phyloP scores from a whole-genome alignment of 2,329 filamentous ascomycete species.

The Fusarium sp. region DNA sequence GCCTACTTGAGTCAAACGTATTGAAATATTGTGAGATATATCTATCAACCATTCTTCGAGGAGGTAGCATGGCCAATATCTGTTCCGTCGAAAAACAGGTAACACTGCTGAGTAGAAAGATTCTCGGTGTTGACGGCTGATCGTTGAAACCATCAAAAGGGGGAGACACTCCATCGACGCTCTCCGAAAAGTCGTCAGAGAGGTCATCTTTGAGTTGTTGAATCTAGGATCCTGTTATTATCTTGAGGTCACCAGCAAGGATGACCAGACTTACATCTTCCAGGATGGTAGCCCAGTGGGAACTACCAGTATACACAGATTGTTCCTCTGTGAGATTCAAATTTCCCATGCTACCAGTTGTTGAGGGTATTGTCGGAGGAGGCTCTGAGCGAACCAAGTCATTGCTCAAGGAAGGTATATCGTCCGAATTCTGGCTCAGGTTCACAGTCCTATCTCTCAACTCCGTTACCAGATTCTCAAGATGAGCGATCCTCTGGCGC shows the following conservation, averaged over 20 bases:
- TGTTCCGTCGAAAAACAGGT: conserved; percentile 8
- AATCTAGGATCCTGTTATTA: neutral
- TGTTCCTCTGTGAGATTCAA: conserved; percentile 1
- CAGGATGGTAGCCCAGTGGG: conserved; percentile 24
- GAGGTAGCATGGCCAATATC: conserved; percentile 27
- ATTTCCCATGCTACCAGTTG: conserved; percentile 2
- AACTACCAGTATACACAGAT: conserved; percentile 20
- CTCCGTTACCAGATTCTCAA: conserved; percentile 32
- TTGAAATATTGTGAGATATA: conserved; percentile 37
- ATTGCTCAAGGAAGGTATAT: neutral
- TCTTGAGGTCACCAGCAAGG: too few relatives aligned
- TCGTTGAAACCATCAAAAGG: neutral
- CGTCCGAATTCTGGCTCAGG: neutral
- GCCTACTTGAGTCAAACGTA: conserved; percentile 22
- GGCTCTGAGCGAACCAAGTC: neutral
- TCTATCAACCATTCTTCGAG: conserved; percentile 34
- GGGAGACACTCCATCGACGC: neutral
- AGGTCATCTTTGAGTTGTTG: conserved; percentile 15
- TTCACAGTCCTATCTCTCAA: conserved; percentile 21
- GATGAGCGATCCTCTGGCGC: conserved; percentile 29
- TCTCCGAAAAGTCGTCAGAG: neutral
- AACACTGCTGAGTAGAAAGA: conserved; percentile 9
- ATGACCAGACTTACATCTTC: conserved; percentile 4
- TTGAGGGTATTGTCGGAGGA: neutral
- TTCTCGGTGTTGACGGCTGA: neutral